These are phyloP conservation scores for Hypoxylon sp. DNA, from an alignment of 2,329 filamentous ascomycete species.

Conservation along the genomic window DNA sequence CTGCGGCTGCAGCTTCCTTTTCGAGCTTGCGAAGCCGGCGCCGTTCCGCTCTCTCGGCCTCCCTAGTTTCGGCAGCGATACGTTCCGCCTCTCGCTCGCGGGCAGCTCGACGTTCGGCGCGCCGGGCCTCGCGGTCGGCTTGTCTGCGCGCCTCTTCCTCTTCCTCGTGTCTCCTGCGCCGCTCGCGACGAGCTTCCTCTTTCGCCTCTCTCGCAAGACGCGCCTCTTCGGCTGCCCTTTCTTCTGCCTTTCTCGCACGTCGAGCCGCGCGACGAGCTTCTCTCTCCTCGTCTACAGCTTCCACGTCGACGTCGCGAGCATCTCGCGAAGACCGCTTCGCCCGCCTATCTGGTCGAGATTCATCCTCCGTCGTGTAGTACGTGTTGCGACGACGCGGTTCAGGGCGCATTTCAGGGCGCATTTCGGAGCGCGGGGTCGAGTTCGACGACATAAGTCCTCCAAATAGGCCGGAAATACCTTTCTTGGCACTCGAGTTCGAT, in stretches of 20 bases:
- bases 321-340: slow-evolving; percentile 51
- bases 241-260: slow-evolving; percentile 64
- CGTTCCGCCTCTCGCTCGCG: slow-evolving; percentile 61
- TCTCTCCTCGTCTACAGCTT: slow-evolving; percentile 62
- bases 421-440: slow-evolving; percentile 50
- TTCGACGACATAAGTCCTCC: slow-evolving; percentile 58
- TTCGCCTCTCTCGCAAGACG: slow-evolving; percentile 65
- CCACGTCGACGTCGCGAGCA: slow-evolving; percentile 56
- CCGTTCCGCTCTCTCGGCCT: slow-evolving; percentile 52
- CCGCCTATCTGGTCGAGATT: slow-evolving; percentile 51
- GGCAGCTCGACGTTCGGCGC: slow-evolving; percentile 61
- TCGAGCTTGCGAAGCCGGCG: slow-evolving; percentile 48
- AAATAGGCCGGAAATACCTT: slow-evolving; percentile 68
- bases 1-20: slow-evolving; percentile 54
- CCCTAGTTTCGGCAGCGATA: slow-evolving; percentile 54
- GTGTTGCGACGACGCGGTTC: slow-evolving; percentile 59
- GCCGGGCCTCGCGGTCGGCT: slow-evolving; percentile 66
- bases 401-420: neutral
- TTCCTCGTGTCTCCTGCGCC: slow-evolving; percentile 60
- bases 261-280: slow-evolving; percentile 70
- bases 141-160: slow-evolving; percentile 61
- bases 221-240: slow-evolving; percentile 61
- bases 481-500: slow-evolving; percentile 68
- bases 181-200: slow-evolving; percentile 64
- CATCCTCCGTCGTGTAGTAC: slow-evolving; percentile 60